Conservation (phyloP, 2,329 filamentous ascomycete genomes). For the Colletotrichum acutatum region DNA sequence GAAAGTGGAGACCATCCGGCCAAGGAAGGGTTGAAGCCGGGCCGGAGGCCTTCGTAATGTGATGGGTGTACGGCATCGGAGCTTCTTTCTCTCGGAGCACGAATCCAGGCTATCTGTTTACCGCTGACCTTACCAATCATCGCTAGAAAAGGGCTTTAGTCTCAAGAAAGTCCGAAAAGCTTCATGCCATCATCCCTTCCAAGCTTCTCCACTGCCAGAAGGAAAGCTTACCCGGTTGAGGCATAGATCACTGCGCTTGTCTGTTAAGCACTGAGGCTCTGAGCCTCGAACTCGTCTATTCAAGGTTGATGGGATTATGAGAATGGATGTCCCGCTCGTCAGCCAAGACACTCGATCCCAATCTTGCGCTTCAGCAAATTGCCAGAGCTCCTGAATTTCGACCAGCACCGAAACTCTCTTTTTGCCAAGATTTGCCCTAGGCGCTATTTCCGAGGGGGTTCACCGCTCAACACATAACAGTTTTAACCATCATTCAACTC, state of each 20-base stretch:
- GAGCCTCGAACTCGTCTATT: background rate
- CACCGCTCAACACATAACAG: background rate
- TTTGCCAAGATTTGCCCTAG: background rate
- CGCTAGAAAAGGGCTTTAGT: background rate
- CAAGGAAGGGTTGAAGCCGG: too few species aligned
- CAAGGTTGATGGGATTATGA: background rate
- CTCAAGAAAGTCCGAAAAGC: background rate
- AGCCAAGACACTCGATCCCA: background rate
- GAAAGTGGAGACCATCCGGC: background rate
- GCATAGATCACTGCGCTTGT: background rate
- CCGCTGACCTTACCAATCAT: background rate
- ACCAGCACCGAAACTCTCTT: background rate
- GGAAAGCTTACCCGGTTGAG: background rate
- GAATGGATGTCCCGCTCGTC: background rate
- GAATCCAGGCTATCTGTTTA: background rate
- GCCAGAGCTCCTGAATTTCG: background rate
- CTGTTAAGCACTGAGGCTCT: background rate
- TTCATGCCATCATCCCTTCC: background rate
- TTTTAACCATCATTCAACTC: background rate
- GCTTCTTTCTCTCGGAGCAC: background rate
- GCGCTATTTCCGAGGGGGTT: background rate
- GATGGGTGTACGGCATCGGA: background rate
- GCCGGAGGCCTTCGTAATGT: too few species aligned
- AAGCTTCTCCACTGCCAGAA: background rate
- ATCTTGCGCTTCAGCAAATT: background rate